phyloP scores from a whole-genome alignment of 1,139 yeast genomes.

The Hyphopichia buzzinii region DNA sequence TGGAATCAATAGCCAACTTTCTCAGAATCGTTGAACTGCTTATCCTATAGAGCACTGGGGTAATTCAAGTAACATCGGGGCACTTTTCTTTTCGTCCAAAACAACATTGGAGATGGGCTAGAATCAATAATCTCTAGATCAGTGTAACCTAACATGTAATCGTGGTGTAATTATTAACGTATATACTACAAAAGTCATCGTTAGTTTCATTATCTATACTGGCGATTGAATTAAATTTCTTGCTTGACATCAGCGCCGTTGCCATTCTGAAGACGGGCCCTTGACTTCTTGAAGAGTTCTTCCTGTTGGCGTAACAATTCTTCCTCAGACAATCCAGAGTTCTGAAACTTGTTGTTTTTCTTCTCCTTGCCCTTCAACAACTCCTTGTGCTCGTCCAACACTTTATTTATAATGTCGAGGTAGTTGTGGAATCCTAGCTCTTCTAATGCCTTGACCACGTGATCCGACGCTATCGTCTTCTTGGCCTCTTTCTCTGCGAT shows the following conservation, averaged over 20 bases:
- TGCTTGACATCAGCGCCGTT: conserved; percentile 2
- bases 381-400: conserved; percentile 84
- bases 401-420: conserved; percentile 77
- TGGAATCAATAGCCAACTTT: too few relatives aligned
- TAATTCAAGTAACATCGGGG: too few relatives aligned
- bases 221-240: conserved; percentile 1
- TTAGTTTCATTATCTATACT: neutral
- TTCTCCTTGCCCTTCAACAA: conserved; percentile 84
- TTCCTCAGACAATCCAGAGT: conserved; percentile 88
- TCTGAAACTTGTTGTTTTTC: conserved; percentile 89
- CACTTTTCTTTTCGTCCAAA: too few relatives aligned
- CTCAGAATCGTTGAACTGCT: too few relatives aligned
- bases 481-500: conserved; percentile 95
- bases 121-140: too few relatives aligned
- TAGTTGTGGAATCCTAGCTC: conserved; percentile 88
- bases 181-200: too few relatives aligned
- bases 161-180: too few relatives aligned
- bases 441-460: conserved; percentile 84
- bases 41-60: too few relatives aligned
- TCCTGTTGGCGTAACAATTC: conserved; percentile 91
- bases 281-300: conserved; percentile 82
- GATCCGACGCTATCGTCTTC: conserved; percentile 96
- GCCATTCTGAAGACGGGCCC: conserved; percentile 62
- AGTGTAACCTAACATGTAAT: too few relatives aligned
- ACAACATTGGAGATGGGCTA: too few relatives aligned